Conservation (phyloP, 2,329 filamentous ascomycete genomes). For the Thermoascus crustaceus region DNA sequence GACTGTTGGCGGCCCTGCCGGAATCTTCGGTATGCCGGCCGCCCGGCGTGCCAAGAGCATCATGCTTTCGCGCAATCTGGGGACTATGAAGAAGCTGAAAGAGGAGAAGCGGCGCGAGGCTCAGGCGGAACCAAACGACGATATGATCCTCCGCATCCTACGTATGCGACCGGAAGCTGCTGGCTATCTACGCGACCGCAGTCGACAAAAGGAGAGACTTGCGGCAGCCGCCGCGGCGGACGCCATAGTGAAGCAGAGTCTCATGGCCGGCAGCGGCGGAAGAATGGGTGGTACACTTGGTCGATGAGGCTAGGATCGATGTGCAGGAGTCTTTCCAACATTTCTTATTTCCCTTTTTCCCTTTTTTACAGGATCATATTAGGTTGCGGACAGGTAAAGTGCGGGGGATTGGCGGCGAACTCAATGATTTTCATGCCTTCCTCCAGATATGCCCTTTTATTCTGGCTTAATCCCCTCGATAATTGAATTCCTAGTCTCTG, state of each 20-base stretch:
- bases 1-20: constrained; percentile 34
- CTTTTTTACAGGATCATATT: too few species aligned
- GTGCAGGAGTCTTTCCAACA: too few species aligned
- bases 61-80: constrained; percentile 88
- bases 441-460: too few species aligned
- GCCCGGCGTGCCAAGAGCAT: constrained; percentile 58
- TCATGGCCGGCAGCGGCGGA: constrained; percentile 52
- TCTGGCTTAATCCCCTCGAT: too few species aligned
- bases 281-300: constrained; percentile 42
- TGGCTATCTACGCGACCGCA: constrained; percentile 78
- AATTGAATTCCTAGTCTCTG: too few species aligned
- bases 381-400: too few species aligned
- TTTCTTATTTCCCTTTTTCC: too few species aligned
- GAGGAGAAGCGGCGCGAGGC: constrained; percentile 93
- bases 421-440: too few species aligned
- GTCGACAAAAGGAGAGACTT: constrained; percentile 87
- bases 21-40: constrained; percentile 41
- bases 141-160: constrained; percentile 93
- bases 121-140: constrained; percentile 92
- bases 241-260: constrained; percentile 88
- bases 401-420: too few species aligned
- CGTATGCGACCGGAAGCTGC: constrained; percentile 90
- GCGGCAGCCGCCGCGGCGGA: constrained; percentile 85
- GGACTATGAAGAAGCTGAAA: constrained; percentile 92
- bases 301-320: too few species aligned